Base-by-base conservation (phyloP, 1,284 basidiomycete species). In the Uromyces viciae-fabae region DNA sequence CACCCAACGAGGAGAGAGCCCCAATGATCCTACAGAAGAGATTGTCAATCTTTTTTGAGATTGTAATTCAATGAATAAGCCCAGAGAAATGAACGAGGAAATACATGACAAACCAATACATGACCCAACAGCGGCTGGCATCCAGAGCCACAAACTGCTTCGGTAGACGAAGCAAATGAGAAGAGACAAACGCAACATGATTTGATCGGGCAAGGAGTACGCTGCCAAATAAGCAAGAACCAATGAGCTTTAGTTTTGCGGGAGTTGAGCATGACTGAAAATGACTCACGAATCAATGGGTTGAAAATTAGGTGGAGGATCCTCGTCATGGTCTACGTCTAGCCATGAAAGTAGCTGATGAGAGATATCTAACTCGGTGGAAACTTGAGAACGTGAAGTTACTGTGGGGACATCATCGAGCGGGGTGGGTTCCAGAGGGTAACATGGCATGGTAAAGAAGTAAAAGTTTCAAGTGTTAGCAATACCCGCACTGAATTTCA, bases 101-200 rank as follows among this genome's bases (percentile, higher is more conserved):
- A 43, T 90, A 89, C 83, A 98, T 94, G 1, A 95, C 85, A 0
- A 91, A 91, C 95, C 95, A 98, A 86, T 92, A 97, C 82, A 96
- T 85, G 40, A 97, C 87, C 95, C 95, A 98, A 0, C 94, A 92
- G 84, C 94, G 91, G 83, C 93, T 94, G 0, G 95, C 94, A 85
- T 98, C 95, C 83, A 96, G 91, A 36, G 90, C 90, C n/a, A 88
- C 89, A 85, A 93, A 96, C 72, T 90, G 88, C 7, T 88, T 86
- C 0, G 94, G 93, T 78, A 94, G 92, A 15, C 82, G 82, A 40
- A 3, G 33, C 66, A 74, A 78, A 33, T 14, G 22, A 11, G 68
- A 54, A 38, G 89, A 87, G 4, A 93, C 88, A 83, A 89, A 93
- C 81, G 91, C 90, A 82, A 93, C 87, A 84, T 94, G 92, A 0